These are phyloP conservation scores for Lachnellula arida DNA, from an alignment of 2,329 filamentous ascomycete genomes.

Conservation along the genomic window DNA sequence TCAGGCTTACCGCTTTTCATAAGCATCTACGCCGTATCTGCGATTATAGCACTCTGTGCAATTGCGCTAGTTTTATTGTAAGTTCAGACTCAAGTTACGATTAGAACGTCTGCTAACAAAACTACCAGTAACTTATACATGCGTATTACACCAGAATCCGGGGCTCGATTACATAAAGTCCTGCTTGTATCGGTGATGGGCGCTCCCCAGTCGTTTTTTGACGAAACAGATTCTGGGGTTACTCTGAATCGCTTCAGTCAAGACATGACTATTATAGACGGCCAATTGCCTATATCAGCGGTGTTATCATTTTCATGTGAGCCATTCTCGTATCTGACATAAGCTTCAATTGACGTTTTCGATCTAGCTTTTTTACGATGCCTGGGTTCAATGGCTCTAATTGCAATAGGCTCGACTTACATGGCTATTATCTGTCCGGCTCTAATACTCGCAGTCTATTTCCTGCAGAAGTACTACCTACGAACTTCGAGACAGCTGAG, in stretches of 20 bases:
- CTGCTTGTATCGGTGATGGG: constrained; percentile 13
- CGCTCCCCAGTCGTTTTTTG: constrained; percentile 17
- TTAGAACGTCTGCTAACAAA: not conserved
- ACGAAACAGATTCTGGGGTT: constrained; percentile 18
- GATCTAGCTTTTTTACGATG: constrained; percentile 4
- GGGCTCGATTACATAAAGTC: constrained; percentile 5
- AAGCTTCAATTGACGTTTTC: not conserved
- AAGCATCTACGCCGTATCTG: constrained; percentile 2
- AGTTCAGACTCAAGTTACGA: not conserved
- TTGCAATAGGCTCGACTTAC: constrained; percentile 32
- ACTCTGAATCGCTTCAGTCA: constrained; percentile 21
- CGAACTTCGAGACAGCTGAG: constrained; percentile 44
- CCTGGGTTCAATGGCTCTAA: constrained; percentile 13
- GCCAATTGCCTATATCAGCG: constrained; percentile 16
- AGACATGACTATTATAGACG: constrained; percentile 27
- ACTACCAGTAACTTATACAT: constrained; percentile 6
- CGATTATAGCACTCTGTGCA: not conserved
- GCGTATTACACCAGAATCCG: constrained; percentile 9
- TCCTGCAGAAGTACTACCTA: constrained; percentile 39
- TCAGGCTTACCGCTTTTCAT: constrained; percentile 4
- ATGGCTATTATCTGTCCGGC: constrained; percentile 23
- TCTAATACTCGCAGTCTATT: constrained; percentile 13
- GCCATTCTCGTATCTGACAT: not conserved
- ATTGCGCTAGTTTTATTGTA: not conserved
- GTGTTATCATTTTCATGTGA: constrained; percentile 6